These are phyloP conservation scores for Erodium moschatum DNA, from an alignment of 441 rosid genomes.

Conservation along the genomic window DNA sequence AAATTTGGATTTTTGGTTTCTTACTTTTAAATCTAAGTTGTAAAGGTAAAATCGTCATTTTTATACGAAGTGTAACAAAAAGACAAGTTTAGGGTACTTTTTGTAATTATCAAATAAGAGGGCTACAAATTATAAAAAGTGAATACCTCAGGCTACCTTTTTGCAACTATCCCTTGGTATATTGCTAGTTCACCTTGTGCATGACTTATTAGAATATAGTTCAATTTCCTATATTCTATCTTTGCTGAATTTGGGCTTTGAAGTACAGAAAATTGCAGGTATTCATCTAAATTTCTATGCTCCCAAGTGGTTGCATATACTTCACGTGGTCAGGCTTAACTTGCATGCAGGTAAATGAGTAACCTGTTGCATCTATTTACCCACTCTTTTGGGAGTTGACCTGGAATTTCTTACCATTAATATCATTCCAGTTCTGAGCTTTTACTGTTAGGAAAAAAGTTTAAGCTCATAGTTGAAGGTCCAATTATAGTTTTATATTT, in stretches of 20 bases:
- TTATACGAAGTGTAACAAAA: too few species aligned
- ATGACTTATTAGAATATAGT: not conserved
- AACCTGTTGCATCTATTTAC: not conserved
- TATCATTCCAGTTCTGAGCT: not conserved
- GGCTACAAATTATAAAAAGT: too few species aligned
- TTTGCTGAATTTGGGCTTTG: constrained; percentile 28
- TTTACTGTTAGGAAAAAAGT: not conserved
- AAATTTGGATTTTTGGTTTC: too few species aligned
- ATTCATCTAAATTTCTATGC: constrained; percentile 62
- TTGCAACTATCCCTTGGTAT: too few species aligned
- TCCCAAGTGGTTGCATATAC: constrained; percentile 62
- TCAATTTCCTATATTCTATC: not conserved
- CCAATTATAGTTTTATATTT: too few species aligned
- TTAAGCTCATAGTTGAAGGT: too few species aligned
- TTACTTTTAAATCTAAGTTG: too few species aligned
- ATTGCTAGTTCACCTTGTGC: not conserved
- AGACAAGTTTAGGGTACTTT: too few species aligned
- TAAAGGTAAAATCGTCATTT: too few species aligned
- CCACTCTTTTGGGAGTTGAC: not conserved
- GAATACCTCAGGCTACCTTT: too few species aligned
- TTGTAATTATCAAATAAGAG: too few species aligned
- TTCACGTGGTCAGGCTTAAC: constrained; percentile 66
- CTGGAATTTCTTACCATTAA: not conserved
- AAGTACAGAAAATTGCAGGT: constrained; percentile 69
- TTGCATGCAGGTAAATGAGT: constrained; percentile 57